Conservation (phyloP, 495 filamentous ascomycete genomes). For the Neurospora tetrasperma region DNA sequence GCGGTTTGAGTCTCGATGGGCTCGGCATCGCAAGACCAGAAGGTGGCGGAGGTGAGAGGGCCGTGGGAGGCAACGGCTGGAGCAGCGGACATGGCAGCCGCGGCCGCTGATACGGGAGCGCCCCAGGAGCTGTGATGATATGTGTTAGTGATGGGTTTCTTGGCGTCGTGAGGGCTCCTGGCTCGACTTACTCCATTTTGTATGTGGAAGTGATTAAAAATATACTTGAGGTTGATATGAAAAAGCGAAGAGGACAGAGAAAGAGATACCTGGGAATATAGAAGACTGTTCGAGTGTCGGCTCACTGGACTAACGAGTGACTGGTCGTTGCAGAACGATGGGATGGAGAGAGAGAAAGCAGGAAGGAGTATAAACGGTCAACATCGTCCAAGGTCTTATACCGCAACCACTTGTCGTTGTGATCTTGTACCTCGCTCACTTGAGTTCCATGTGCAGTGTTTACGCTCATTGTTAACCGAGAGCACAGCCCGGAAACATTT, state of each 20-base stretch:
- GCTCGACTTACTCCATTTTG: constrained; percentile 4
- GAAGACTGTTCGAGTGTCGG: background rate
- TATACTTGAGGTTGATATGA: background rate
- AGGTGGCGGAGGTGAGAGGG: constrained; percentile 6
- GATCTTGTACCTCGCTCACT: background rate
- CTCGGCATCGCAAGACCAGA: constrained; percentile 8
- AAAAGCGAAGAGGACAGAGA: background rate
- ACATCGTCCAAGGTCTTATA: background rate
- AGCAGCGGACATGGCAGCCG: background rate
- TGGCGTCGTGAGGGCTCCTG: background rate
- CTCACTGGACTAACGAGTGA: background rate
- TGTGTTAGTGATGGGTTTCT: background rate
- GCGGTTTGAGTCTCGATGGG: constrained; percentile 12
- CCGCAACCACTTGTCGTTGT: background rate
- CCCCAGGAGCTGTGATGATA: background rate
- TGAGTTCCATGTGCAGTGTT: background rate
- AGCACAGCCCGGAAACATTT: constrained; percentile 1
- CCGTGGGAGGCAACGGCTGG: background rate
- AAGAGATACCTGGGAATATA: background rate
- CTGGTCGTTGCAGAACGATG: background rate
- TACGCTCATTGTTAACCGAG: background rate
- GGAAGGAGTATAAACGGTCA: background rate
- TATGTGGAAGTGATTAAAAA: background rate
- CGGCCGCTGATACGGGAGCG: background rate
- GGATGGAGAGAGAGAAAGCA: background rate